These are phyloP conservation scores for Beauveria australis DNA, from an alignment of 2,329 filamentous ascomycete genomes.

Conservation along the genomic window DNA sequence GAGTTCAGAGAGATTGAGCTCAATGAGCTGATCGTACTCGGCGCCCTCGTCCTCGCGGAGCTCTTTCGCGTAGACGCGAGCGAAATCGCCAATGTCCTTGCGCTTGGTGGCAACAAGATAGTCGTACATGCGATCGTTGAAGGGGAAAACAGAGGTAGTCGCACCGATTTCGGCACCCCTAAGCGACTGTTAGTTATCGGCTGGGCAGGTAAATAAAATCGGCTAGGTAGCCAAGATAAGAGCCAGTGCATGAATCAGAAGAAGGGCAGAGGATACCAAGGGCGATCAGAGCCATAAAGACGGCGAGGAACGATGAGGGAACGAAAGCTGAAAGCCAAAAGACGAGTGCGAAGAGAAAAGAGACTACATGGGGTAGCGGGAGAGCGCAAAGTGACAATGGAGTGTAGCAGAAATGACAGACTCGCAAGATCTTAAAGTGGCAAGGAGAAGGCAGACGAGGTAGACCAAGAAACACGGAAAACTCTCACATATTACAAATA, in stretches of 20 bases:
- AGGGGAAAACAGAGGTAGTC: conserved; percentile 92
- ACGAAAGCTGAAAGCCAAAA: too few species aligned
- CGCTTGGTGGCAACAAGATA: conserved; percentile 91
- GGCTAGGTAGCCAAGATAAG: too few species aligned
- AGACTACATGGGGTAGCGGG: too few species aligned
- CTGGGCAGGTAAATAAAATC: neutral
- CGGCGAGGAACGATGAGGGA: too few species aligned
- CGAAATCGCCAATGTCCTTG: conserved; percentile 80
- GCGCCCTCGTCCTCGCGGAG: conserved; percentile 82
- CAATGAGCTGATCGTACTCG: conserved; percentile 92
- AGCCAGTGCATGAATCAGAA: too few species aligned
- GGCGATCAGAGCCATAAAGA: too few species aligned
- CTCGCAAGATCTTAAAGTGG: neutral
- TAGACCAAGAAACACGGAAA: neutral
- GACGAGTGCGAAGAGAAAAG: too few species aligned
- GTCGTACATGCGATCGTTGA: conserved; percentile 96
- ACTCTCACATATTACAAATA: conserved; percentile 55
- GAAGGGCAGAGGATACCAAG: too few species aligned
- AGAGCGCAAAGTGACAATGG: too few species aligned
- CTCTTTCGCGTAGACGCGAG: conserved; percentile 74
- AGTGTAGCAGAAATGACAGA: too few species aligned
- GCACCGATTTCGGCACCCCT: conserved; percentile 62
- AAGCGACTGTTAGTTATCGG: neutral
- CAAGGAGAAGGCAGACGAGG: neutral
- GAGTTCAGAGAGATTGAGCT: conserved; percentile 89